Base-by-base conservation (phyloP, 1,284 basidiomycete genomes). In the Cryptococcus sp. region DNA sequence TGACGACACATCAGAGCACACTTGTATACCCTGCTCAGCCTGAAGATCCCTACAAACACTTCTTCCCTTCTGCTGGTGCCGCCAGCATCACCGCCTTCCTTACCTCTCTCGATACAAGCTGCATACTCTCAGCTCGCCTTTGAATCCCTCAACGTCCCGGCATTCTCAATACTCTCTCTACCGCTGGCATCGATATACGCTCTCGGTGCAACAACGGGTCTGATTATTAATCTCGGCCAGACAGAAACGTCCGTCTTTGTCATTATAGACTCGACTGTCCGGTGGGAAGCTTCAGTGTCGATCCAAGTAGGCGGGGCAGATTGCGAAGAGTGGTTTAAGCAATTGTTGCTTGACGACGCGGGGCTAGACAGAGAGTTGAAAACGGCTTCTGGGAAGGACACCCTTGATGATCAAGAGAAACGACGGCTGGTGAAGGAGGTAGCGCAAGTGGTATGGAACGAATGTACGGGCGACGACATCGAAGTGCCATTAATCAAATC, bases 121-220 rank as follows among this genome's bases (percentile, higher is more conserved):
- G 85, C 88, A 71, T 91, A 95, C 70, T 89, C 88, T 64, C 91
- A 91, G 72, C 83, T 93, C 57, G 93, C 96, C 75, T 99, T 98
- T 72, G 94, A 98, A 75, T 85, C 88, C n/a, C 91, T 97, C 83
- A 96, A 97, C 73, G 87, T 89, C 46, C 90, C 95, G 4, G 89
- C 87, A 27, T 86, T 97, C 64, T 85, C 86, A 46, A 82, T 96
- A 64, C 82, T 95, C 45, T 90, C 95, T 62, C 86, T 91, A 2
- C 88, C 94, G 5, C 85, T 95, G 70, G 85, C 89, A 4, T 88
- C 91, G 61, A 82, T 93, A 55, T 96, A 89, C 77, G 88, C 91
- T 20, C 86, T 86, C n/a, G 89, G 88, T 65, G 83, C 83, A 39
- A 83, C 91, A 60, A 88, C 82, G 53, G 93, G 91, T 38, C 79